phyloP scores from a whole-genome alignment of 495 filamentous ascomycete species.

The Penicillium soppii region DNA sequence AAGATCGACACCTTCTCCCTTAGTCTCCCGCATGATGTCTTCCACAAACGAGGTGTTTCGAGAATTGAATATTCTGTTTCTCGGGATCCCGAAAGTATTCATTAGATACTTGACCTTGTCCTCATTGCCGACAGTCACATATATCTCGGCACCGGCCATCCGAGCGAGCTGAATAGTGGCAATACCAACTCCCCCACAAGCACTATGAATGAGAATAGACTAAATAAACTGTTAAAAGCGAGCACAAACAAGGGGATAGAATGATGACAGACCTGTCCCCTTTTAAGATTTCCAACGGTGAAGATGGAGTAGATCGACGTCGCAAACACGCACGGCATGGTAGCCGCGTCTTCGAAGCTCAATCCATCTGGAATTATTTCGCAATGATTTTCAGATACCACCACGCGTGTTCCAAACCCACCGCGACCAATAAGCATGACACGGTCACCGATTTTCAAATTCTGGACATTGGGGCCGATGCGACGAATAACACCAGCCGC shows the following conservation, averaged over 20 bases:
- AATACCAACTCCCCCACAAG: constrained; percentile 43
- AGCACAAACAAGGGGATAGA: neutral
- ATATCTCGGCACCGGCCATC: constrained; percentile 32
- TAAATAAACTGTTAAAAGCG: neutral
- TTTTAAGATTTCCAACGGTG: constrained; percentile 26
- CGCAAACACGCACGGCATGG: constrained; percentile 39
- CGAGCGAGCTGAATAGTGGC: constrained; percentile 37
- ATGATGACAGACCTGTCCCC: constrained; percentile 17
- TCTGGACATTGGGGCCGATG: constrained; percentile 25
- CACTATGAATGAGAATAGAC: constrained; percentile 44
- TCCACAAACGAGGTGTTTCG: constrained; percentile 13
- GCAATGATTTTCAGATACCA: constrained; percentile 17
- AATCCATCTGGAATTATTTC: constrained; percentile 32
- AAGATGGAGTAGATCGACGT: constrained; percentile 41
- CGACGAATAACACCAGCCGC: constrained; percentile 37
- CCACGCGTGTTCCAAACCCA: constrained; percentile 24
- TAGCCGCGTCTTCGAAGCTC: constrained; percentile 42
- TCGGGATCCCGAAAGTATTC: constrained; percentile 19
- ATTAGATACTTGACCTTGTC: constrained; percentile 41
- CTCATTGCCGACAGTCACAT: constrained; percentile 39
- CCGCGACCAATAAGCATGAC: constrained; percentile 36
- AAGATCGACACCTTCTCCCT: constrained; percentile 29
- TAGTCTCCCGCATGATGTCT: constrained; percentile 18
- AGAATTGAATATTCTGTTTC: constrained; percentile 25
- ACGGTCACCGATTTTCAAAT: constrained; percentile 39